A percentile compares a stretch with the other conserved stretches of the same genome.
These are phyloP conservation scores for Echites panduratus DNA, from an alignment of 257 asterid species.

Conservation along the genomic window DNA sequence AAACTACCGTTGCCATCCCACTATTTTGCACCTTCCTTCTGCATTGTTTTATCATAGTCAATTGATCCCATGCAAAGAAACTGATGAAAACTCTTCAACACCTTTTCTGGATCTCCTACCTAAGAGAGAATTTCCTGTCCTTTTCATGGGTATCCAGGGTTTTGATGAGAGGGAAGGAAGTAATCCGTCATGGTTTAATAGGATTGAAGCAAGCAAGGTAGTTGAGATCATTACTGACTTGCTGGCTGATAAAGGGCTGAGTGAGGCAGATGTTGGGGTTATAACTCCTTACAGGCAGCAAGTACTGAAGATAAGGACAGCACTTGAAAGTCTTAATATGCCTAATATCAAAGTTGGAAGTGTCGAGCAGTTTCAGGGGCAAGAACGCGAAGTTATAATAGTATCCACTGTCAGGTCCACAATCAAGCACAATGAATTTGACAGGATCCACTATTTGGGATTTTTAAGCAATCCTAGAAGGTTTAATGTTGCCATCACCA, in stretches of 20 bases:
- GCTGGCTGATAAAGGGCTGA: constrained; percentile 41
- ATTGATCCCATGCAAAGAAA: constrained; percentile 61
- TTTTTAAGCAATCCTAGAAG: constrained; percentile 93
- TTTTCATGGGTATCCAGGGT: constrained; percentile 83
- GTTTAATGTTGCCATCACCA: constrained; percentile 84
- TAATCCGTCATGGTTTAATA: constrained; percentile 96
- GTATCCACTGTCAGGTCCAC: constrained; percentile 96
- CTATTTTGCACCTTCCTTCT: constrained; percentile 73
- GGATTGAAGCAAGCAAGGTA: constrained; percentile 84
- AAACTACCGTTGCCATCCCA: constrained; percentile 75
- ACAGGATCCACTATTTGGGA: constrained; percentile 67
- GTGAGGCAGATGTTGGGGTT: constrained; percentile 74
- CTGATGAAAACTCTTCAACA: constrained; percentile 12
- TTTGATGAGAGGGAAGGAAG: constrained; percentile 91
- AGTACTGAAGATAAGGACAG: constrained; percentile 63
- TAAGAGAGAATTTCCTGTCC: constrained; percentile 63
- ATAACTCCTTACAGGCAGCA: constrained; percentile 92
- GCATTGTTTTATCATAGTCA: constrained; percentile 62
- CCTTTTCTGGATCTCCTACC: constrained; percentile 53
- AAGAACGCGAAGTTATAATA: constrained; percentile 71
- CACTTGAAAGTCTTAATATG: constrained; percentile 45
- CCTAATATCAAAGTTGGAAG: constrained; percentile 65
- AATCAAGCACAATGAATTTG: constrained; percentile 72
- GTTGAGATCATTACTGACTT: constrained; percentile 54
- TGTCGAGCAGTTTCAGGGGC: constrained; percentile 97